Base-by-base conservation (phyloP, 257 asterid species). In the Solanum chmielewskii region DNA sequence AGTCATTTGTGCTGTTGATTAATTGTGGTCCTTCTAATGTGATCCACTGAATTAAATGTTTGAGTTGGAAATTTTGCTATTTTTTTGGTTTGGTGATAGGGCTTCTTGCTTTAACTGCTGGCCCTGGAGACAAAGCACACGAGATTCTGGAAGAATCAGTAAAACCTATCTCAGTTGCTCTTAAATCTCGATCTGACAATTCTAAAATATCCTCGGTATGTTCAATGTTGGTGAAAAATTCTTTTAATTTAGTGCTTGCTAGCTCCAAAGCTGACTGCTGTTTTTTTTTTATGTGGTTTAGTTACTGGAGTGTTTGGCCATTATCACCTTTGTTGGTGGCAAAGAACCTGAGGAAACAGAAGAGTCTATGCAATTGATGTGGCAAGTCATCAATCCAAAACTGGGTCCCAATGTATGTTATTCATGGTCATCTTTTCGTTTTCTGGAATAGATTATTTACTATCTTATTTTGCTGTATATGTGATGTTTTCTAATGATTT, bases 341-440 rank as follows among this genome's bases (percentile, higher is more conserved):
- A 98, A 95, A 91, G 99, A 92, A 80, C 92, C 97, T 0, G 99
- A 94, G 70, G 92, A 94, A 74, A 95, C 96, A 9, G 98, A 97
- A 89, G 95, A 94, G 88, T 91, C 97, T 33, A 94, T 97, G 99
- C 98, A 95, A 86, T 86, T 94, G 83, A 91, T 95, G 97, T 97
- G 99, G 99, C 99, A 95, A 90, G 91, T 95, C 90, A 96, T 94
- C 90, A 96, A 93, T 88, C 98, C 98, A 6, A 97, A 97, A 92
- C 86, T 93, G 93, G 98, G 99, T 82, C 90, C 98, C 60, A 97
- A 95, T 92, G 99, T 97, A 94, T 75, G 99, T 86, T 18, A 74
- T 66, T 64, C 27, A 66, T 11, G 29, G 37, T 70, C 69, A 81
- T 81, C 31, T 29, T 81, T 80, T 81, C 29, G 18, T 56, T 83